phyloP scores from a whole-genome alignment of 257 asterid species.

The Solanum pinnatisectum region DNA sequence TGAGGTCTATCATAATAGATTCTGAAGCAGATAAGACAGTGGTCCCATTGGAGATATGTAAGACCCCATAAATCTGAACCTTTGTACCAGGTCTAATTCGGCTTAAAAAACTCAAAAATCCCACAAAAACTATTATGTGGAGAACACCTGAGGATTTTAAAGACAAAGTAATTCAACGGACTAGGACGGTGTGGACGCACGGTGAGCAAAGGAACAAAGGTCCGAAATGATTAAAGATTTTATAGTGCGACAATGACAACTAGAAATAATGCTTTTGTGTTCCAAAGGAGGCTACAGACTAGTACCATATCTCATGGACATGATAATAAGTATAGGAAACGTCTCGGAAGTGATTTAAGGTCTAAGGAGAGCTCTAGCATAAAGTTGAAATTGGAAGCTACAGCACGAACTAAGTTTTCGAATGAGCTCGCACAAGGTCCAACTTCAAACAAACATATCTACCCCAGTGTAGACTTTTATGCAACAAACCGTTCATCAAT shows the following conservation, averaged over 20 bases:
- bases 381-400: not conserved
- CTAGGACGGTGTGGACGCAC: not conserved
- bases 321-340: not conserved
- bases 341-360: not conserved
- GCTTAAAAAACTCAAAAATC: not conserved
- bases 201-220: not conserved
- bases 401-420: not conserved
- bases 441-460: not conserved
- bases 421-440: not conserved
- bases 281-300: not conserved
- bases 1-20: not conserved
- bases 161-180: not conserved
- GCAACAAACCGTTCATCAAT: not conserved
- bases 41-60: not conserved
- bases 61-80: not conserved
- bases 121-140: not conserved
- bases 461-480: not conserved
- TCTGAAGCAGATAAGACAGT: not conserved
- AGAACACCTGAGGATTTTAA: not conserved
- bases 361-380: not conserved
- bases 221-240: not conserved
- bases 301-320: not conserved
- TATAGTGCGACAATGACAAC: not conserved
- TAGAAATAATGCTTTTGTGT: not conserved
- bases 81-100: not conserved